phyloP scores from a whole-genome alignment of 257 asterid species.

The Ligustrum vulgare region DNA sequence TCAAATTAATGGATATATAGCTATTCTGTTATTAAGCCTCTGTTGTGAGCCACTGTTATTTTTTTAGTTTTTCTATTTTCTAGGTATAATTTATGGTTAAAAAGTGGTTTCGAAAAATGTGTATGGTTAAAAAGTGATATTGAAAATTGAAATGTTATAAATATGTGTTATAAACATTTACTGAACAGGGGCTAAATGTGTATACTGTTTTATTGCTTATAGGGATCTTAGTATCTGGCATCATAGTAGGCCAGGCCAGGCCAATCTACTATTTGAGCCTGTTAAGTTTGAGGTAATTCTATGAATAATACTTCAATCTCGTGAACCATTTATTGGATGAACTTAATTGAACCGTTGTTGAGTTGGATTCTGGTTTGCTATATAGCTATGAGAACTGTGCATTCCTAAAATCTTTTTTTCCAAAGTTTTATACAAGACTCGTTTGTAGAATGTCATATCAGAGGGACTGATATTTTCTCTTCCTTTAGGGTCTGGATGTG shows the following conservation, averaged over 20 bases:
- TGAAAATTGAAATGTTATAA: too few relatives aligned
- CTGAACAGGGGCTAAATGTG: too few relatives aligned
- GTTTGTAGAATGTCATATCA: not conserved
- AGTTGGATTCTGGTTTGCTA: not conserved
- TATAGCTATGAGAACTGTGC: not conserved
- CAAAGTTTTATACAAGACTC: not conserved
- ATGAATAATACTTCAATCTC: not conserved
- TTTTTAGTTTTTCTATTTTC: too few relatives aligned
- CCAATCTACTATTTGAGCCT: conserved; percentile 92
- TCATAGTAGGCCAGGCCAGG: conserved; percentile 99
- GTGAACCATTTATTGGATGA: not conserved
- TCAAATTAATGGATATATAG: too few relatives aligned
- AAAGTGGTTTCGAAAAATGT: too few relatives aligned
- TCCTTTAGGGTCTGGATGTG: conserved; percentile 71
- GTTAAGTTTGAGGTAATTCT: conserved; percentile 78
- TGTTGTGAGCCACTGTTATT: too few relatives aligned
- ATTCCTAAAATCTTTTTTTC: not conserved
- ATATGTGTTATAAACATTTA: too few relatives aligned
- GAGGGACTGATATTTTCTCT: conserved; percentile 16
- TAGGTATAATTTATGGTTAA: too few relatives aligned
- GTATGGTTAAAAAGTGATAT: too few relatives aligned
- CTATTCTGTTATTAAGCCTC: too few relatives aligned
- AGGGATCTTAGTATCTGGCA: conserved; percentile 93
- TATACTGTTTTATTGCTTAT: conserved; percentile 10
- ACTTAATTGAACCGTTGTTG: too few relatives aligned